Evolutionary conservation across 1,284 basidiomycete genomes (phyloP).

Genomic region (Trametes polyzona): DNA sequence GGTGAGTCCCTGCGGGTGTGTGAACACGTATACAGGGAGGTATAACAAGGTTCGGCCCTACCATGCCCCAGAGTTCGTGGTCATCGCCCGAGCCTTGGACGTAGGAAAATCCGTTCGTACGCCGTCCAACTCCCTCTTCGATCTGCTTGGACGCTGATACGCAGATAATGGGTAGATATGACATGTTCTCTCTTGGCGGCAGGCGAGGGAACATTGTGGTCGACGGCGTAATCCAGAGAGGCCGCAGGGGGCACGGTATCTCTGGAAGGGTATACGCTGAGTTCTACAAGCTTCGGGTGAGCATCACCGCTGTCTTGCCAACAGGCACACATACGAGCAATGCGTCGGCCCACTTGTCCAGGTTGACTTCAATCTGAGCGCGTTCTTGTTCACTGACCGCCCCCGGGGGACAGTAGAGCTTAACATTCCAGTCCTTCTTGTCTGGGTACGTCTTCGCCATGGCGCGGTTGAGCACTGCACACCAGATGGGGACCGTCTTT

Average conservation of each 20-base stretch:
- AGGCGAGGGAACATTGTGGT: slow-evolving; percentile 49
- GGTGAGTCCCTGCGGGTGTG: slow-evolving; percentile 60
- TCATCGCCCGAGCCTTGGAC: slow-evolving; percentile 91
- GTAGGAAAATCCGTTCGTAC: slow-evolving; percentile 70
- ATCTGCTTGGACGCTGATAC: slow-evolving; percentile 77
- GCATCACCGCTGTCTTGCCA: not conserved
- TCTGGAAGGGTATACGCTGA: slow-evolving; percentile 56
- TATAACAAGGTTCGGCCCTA: slow-evolving; percentile 27
- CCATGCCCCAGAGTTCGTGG: slow-evolving; percentile 86
- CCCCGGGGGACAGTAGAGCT: slow-evolving; percentile 68
- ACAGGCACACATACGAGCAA: slow-evolving; percentile 51
- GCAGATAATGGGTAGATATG: slow-evolving; percentile 73
- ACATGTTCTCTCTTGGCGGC: slow-evolving; percentile 18
- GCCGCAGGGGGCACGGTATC: slow-evolving; percentile 58
- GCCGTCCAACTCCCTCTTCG: slow-evolving; percentile 58
- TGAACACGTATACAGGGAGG: not conserved
- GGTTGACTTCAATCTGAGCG: slow-evolving; percentile 63
- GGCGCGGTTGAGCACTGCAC: slow-evolving; percentile 87
- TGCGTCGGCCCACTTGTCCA: slow-evolving; percentile 69
- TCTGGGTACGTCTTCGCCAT: slow-evolving; percentile 34
- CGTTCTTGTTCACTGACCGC: slow-evolving; percentile 75
- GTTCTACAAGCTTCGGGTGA: slow-evolving; percentile 36
- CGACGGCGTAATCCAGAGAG: slow-evolving; percentile 71
- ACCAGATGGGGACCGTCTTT: slow-evolving; percentile 97
- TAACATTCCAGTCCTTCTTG: slow-evolving; percentile 50